These are phyloP conservation scores for Gaeumannomyces tritici DNA, from an alignment of 2,329 filamentous ascomycete species.

Conservation along the genomic window DNA sequence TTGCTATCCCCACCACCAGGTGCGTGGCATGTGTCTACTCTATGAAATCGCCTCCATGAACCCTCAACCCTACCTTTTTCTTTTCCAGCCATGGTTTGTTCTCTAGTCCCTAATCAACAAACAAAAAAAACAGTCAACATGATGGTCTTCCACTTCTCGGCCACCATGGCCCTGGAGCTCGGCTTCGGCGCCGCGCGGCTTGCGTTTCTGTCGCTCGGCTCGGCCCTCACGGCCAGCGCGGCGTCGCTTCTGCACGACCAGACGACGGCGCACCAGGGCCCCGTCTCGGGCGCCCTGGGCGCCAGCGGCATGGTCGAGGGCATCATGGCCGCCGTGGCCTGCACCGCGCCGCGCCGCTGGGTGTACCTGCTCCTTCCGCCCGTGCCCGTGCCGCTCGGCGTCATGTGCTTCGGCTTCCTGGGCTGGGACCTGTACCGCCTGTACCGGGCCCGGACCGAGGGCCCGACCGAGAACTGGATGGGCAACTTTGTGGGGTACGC, in stretches of 20 bases:
- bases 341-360: slow-evolving; percentile 7
- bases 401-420: slow-evolving; percentile 8
- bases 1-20: too few relatives aligned
- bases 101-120: too few relatives aligned
- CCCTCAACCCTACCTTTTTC: neutral
- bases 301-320: slow-evolving; percentile 15
- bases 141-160: slow-evolving; percentile 10
- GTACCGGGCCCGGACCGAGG: slow-evolving; percentile 5
- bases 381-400: slow-evolving; percentile 10
- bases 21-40: neutral
- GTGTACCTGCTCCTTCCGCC: slow-evolving; percentile 13
- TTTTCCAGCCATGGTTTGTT: too few relatives aligned
- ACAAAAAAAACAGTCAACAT: slow-evolving; percentile 10
- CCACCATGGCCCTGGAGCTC: slow-evolving; percentile 6
- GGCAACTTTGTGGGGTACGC: slow-evolving; percentile 12
- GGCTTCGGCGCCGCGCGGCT: slow-evolving; percentile 9
- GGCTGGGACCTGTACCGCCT: slow-evolving; percentile 12
- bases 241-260: slow-evolving; percentile 9
- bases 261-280: neutral
- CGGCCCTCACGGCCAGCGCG: slow-evolving; percentile 10
- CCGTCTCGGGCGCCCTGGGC: slow-evolving; percentile 8
- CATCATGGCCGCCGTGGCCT: slow-evolving; percentile 10
- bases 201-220: slow-evolving; percentile 10
- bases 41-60: neutral
- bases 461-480: slow-evolving; percentile 6